Evolutionary conservation across 768 basidiomycete genomes (phyloP).

Genomic region (Daedaleopsis sinensis): DNA sequence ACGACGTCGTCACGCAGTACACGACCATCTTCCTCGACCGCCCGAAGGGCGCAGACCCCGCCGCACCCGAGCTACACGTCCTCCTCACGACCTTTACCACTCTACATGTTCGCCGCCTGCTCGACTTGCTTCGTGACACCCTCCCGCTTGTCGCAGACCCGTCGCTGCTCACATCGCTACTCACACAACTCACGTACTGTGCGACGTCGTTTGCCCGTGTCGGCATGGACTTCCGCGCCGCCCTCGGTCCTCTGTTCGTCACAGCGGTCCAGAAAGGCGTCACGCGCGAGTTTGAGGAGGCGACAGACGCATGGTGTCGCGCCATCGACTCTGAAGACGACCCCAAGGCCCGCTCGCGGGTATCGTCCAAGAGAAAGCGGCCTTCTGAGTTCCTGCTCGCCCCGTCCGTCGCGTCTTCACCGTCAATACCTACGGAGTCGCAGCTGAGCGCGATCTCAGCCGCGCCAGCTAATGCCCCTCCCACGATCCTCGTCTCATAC

Average conservation of each 20-base stretch:
- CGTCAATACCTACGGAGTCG: constrained; percentile 18
- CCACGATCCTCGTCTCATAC: constrained; percentile 70
- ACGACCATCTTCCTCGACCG: constrained; percentile 87
- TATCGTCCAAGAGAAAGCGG: constrained; percentile 5
- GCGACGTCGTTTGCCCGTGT: constrained; percentile 89
- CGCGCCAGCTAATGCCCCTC: constrained; percentile 60
- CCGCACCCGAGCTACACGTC: constrained; percentile 44
- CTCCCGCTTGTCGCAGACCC: constrained; percentile 63
- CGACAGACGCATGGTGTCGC: constrained; percentile 31
- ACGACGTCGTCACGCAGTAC: constrained; percentile 91
- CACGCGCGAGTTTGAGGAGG: constrained; percentile 50
- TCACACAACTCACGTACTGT: constrained; percentile 94
- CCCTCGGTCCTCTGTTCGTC: constrained; percentile 68
- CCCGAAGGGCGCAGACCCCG: constrained; percentile 32
- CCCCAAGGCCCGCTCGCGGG: constrained; percentile 1
- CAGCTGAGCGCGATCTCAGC: constrained; percentile 19
- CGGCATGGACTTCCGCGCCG: constrained; percentile 83
- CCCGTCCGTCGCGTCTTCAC: constrained; percentile 7
- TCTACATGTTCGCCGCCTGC: constrained; percentile 64
- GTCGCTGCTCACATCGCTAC: constrained; percentile 73
- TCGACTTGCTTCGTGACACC: constrained; percentile 63
- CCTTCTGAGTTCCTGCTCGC: constrained; percentile 22
- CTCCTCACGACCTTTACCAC: constrained; percentile 69
- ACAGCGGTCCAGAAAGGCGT: constrained; percentile 64
- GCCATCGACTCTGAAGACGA: constrained; percentile 7